Percentiles rank a stretch among this genome's conserved stretches.
Evolutionary conservation across 805 yeast species (phyloP).

Genomic region (Ogataea dorogensis): DNA sequence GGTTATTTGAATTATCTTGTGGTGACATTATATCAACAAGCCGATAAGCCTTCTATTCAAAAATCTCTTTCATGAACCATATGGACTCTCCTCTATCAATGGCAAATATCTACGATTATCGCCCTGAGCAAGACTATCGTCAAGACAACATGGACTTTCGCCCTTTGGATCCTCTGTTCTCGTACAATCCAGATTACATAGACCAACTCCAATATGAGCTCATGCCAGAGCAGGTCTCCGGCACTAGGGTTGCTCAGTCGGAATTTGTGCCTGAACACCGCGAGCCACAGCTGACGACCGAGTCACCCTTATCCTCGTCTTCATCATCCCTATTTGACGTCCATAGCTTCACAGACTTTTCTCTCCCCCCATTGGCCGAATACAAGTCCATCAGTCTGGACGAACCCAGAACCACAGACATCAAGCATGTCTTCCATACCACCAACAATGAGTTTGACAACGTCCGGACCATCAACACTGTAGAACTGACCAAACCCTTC

Average conservation of each 20-base stretch:
- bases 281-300: constrained; percentile 6
- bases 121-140: constrained; percentile 6
- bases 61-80: constrained; percentile 6
- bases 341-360: constrained; percentile 14
- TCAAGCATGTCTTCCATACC: constrained; percentile 6
- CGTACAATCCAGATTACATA: constrained; percentile 7
- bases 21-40: constrained; percentile 14
- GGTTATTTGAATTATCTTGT: constrained; percentile 9
- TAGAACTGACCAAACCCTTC: constrained; percentile 24
- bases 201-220: constrained; percentile 10
- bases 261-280: constrained; percentile 1
- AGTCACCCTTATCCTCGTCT: constrained; percentile 23
- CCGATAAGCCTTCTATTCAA: constrained; percentile 10
- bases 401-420: constrained; percentile 4
- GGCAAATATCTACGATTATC: constrained; percentile 7
- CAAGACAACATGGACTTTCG: constrained; percentile 5
- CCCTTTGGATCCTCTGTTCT: constrained; percentile 4
- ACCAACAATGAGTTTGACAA: constrained; percentile 17
- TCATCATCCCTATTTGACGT: constrained; percentile 20
- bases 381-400: constrained; percentile 11
- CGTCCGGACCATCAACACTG: constrained; percentile 22
- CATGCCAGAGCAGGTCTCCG: constrained; percentile 12
- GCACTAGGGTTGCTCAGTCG: not conserved
- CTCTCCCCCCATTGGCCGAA: constrained; percentile 15
- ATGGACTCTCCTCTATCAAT: constrained; percentile 10